These are phyloP conservation scores for Pseudonitzschia multiseries DNA, from an alignment of 108 stramenopile genomes.

Conservation along the genomic window DNA sequence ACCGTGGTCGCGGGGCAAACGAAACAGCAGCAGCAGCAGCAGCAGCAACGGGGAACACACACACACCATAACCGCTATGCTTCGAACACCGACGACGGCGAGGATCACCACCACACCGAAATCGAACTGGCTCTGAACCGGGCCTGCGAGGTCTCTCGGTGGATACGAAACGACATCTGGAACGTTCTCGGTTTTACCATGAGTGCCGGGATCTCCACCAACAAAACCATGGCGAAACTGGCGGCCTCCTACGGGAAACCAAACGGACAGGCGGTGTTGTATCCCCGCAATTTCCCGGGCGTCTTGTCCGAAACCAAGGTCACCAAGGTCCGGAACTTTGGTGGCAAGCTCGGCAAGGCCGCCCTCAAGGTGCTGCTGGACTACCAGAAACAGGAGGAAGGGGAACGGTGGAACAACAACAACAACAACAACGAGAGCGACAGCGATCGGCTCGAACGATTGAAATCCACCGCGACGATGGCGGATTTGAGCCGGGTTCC, in stretches of 20 bases:
- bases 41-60: no score
- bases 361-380: constrained; percentile 37
- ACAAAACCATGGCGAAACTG: constrained; percentile 81
- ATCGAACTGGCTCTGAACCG: constrained; percentile 17
- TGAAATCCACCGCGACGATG: constrained; percentile 24
- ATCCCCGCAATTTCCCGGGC: constrained; percentile 48
- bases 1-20: background rate
- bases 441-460: background rate
- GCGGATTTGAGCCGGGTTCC: constrained; percentile 40
- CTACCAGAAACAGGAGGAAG: constrained; percentile 13
- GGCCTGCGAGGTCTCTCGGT: constrained; percentile 58
- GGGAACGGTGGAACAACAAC: no score
- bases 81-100: background rate
- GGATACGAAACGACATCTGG: constrained; percentile 56
- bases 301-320: constrained; percentile 69
- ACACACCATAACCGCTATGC: no score
- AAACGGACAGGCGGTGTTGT: constrained; percentile 83
- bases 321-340: constrained; percentile 76
- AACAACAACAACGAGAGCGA: background rate
- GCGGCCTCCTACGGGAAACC: constrained; percentile 86
- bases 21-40: background rate
- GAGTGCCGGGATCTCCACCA: constrained; percentile 75
- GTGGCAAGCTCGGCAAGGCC: constrained; percentile 79
- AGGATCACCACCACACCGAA: background rate
- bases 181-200: constrained; percentile 75